These are phyloP conservation scores for Stropharia rugosoannulata DNA, from an alignment of 768 basidiomycete species.

Conservation along the genomic window DNA sequence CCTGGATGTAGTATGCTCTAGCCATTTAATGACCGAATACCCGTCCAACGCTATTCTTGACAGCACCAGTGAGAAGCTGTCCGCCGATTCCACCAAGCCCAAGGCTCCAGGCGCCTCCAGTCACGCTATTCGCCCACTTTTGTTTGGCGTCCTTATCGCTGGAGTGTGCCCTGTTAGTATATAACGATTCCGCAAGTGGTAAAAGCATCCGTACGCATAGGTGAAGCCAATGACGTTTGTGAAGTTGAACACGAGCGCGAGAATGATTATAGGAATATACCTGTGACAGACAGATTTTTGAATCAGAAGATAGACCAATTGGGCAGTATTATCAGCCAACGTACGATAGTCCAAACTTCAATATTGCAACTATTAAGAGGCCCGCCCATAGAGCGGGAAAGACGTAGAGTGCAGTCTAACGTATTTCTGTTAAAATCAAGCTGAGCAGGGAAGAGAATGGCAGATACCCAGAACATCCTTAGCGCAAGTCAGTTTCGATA, in stretches of 20 bases:
- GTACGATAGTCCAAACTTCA: constrained; percentile 87
- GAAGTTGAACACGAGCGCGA: constrained; percentile 94
- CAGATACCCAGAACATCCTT: constrained; percentile 91
- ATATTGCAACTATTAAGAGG: constrained; percentile 82
- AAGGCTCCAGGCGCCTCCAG: constrained; percentile 68
- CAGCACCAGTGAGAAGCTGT: constrained; percentile 76
- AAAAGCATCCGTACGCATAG: constrained; percentile 65
- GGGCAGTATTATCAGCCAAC: constrained; percentile 25
- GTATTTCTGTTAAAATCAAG: constrained; percentile 5
- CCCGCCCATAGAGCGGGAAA: constrained; percentile 90
- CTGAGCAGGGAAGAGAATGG: background rate
- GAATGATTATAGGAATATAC: constrained; percentile 90
- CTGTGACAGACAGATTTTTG: constrained; percentile 36
- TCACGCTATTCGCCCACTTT: constrained; percentile 80
- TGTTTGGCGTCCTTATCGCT: constrained; percentile 93
- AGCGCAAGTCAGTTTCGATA: constrained; percentile 4
- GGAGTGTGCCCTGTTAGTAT: constrained; percentile 14
- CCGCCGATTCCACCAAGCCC: constrained; percentile 84
- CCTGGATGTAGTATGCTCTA: background rate
- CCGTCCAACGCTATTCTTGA: constrained; percentile 78
- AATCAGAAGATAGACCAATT: constrained; percentile 1
- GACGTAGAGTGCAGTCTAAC: constrained; percentile 81
- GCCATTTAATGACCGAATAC: constrained; percentile 55
- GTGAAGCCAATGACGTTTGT: constrained; percentile 97
- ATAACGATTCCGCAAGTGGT: background rate